Evolutionary conservation across 352 stramenopile species (phyloP).

Genomic region (Salisapilia sapeloensis): DNA sequence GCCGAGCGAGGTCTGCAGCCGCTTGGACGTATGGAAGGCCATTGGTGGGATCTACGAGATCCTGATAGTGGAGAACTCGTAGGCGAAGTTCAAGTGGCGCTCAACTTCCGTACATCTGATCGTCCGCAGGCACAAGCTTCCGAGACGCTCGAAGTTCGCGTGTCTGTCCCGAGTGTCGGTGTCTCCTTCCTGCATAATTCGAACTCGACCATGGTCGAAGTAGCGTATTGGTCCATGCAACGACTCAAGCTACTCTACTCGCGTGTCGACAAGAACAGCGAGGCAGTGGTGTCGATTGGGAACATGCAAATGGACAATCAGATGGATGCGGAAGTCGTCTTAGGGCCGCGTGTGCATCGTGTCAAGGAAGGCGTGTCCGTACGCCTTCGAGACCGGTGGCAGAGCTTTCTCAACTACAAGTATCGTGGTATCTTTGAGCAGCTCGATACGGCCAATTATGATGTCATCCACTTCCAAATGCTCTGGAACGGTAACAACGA

Average conservation of each 20-base stretch:
- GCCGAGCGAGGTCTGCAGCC: constrained; percentile 49
- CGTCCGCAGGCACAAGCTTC: constrained; percentile 29
- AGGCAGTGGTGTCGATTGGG: constrained; percentile 63
- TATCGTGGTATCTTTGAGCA: constrained; percentile 73
- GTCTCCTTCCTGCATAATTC: constrained; percentile 75
- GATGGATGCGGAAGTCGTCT: constrained; percentile 74
- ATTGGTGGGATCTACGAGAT: constrained; percentile 76
- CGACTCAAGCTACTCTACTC: constrained; percentile 63
- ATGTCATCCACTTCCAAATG: constrained; percentile 74
- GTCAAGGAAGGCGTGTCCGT: constrained; percentile 79
- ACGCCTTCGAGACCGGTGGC: constrained; percentile 65
- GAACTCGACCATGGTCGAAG: constrained; percentile 68
- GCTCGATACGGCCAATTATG: constrained; percentile 43
- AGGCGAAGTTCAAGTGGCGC: constrained; percentile 59
- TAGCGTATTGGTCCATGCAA: constrained; percentile 77
- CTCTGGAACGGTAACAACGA: constrained; percentile 71
- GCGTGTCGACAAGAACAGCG: constrained; percentile 54
- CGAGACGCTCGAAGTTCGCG: constrained; percentile 55
- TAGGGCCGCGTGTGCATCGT: constrained; percentile 63
- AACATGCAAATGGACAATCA: constrained; percentile 85
- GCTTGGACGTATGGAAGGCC: constrained; percentile 47
- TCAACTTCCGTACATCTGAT: constrained; percentile 64
- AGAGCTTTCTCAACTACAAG: constrained; percentile 68
- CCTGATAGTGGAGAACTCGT: constrained; percentile 55
- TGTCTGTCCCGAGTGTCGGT: constrained; percentile 65